Evolutionary conservation across 2,329 filamentous ascomycete species (phyloP).

Genomic region (Ambrosiella xylebori): DNA sequence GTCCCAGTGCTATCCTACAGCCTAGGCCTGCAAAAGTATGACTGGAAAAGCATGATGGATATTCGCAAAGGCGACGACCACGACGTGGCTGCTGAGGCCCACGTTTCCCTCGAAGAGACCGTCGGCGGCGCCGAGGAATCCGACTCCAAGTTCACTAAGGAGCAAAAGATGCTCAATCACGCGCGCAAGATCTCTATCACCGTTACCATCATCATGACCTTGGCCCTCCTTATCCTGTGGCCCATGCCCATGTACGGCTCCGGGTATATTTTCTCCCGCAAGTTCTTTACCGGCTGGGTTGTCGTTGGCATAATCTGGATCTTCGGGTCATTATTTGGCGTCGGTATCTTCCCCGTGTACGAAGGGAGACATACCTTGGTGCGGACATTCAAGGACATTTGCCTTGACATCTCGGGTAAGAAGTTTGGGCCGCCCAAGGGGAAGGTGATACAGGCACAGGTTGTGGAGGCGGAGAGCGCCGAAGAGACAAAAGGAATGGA

Average conservation of each 20-base stretch:
- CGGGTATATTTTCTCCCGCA: constrained; percentile 64
- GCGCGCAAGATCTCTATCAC: constrained; percentile 31
- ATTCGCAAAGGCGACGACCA: constrained; percentile 68
- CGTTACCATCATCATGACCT: constrained; percentile 28
- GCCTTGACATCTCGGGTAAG: constrained; percentile 17
- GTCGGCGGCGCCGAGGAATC: constrained; percentile 27
- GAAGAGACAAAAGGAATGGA: constrained; percentile 8
- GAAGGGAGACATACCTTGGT: constrained; percentile 55
- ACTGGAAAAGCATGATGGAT: constrained; percentile 67
- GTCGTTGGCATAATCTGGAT: constrained; percentile 65
- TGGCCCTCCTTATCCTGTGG: constrained; percentile 67
- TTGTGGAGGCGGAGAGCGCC: constrained; percentile 10
- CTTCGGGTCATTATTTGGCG: constrained; percentile 52
- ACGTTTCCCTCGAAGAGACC: constrained; percentile 48
- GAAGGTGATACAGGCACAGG: constrained; percentile 8
- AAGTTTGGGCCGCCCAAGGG: not conserved
- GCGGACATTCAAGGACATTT: constrained; percentile 25
- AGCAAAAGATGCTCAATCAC: constrained; percentile 33
- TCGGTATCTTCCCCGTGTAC: constrained; percentile 67
- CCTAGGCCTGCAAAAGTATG: constrained; percentile 49
- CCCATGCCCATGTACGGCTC: constrained; percentile 82
- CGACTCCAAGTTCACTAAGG: constrained; percentile 24
- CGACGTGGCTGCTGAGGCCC: constrained; percentile 45
- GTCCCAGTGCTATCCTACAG: constrained; percentile 57
- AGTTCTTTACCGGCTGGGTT: constrained; percentile 72